Percentiles rank a stretch among this genome's conserved stretches.
These are phyloP conservation scores for Hevea brasiliensis DNA, from an alignment of 345 rosid species.

Conservation along the genomic window DNA sequence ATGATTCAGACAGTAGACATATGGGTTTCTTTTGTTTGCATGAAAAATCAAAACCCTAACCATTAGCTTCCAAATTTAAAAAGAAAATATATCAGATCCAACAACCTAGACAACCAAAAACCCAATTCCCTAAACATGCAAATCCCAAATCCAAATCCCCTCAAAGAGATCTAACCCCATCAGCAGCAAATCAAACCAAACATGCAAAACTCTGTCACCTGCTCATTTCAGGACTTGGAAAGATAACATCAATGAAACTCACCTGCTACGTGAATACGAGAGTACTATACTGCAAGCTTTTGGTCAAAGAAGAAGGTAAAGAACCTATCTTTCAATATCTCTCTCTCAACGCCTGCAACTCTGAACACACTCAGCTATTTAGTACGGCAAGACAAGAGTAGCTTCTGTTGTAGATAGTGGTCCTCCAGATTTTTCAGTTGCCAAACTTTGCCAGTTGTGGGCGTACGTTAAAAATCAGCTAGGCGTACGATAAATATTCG, in stretches of 20 bases:
- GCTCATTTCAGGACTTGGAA: background rate
- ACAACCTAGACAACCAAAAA: background rate
- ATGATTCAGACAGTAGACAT: background rate
- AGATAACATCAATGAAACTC: background rate
- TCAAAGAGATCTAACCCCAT: slow-evolving; percentile 5
- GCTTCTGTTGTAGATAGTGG: background rate
- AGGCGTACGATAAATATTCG: slow-evolving; percentile 25
- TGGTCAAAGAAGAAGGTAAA: background rate
- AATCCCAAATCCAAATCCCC: background rate
- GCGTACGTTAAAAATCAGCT: slow-evolving; percentile 27
- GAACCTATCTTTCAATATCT: background rate
- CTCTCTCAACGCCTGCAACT: background rate
- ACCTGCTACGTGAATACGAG: background rate
- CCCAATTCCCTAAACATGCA: slow-evolving; percentile 8
- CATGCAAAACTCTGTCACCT: background rate
- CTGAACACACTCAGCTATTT: background rate
- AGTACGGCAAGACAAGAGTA: slow-evolving; percentile 13
- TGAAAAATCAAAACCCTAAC: slow-evolving; percentile 34
- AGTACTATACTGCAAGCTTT: background rate
- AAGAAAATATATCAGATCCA: slow-evolving; percentile 28
- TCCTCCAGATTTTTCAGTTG: background rate
- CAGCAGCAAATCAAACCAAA: background rate
- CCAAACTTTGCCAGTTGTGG: background rate
- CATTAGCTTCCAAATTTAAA: slow-evolving; percentile 18
- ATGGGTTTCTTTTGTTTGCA: slow-evolving; percentile 44